Conservation (phyloP, 371 early-diverging fungal species). For the Mortierella sp. region DNA sequence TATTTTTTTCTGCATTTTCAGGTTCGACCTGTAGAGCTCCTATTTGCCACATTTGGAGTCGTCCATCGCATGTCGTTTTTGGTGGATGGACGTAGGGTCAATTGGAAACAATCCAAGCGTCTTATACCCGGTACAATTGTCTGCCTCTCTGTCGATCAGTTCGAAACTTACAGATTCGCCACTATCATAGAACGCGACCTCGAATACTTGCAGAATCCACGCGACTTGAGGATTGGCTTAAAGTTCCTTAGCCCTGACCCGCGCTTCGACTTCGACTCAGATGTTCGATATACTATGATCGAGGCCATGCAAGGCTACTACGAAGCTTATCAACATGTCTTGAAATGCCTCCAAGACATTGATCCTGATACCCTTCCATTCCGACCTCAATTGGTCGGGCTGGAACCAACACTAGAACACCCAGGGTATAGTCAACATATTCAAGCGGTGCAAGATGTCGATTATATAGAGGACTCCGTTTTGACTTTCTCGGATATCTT, state of each 20-base stretch:
- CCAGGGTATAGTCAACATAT: conserved; percentile 30
- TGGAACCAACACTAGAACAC: conserved; percentile 49
- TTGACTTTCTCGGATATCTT: conserved; percentile 15
- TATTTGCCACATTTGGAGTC: conserved; percentile 63
- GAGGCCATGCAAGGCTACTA: conserved; percentile 54
- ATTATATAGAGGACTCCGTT: conserved; percentile 16
- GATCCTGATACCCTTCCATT: conserved; percentile 59
- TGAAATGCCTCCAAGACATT: conserved; percentile 61
- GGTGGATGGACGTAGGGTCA: conserved; percentile 62
- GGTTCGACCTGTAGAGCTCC: conserved; percentile 68
- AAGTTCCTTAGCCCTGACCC: conserved; percentile 47
- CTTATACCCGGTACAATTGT: conserved; percentile 71
- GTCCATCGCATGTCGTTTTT: conserved; percentile 69
- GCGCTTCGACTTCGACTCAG: conserved; percentile 33
- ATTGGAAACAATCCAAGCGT: conserved; percentile 69
- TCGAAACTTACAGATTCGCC: conserved; percentile 68
- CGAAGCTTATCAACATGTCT: conserved; percentile 67
- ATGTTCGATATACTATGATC: conserved; percentile 47
- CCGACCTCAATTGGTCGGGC: conserved; percentile 55
- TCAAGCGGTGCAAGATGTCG: background rate
- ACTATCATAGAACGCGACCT: conserved; percentile 69
- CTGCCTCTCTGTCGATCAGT: conserved; percentile 64
- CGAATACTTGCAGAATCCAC: conserved; percentile 61
- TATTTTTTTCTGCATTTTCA: conserved; percentile 19
- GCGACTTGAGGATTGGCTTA: conserved; percentile 68